phyloP scores from a whole-genome alignment of 2,329 filamentous ascomycete genomes.

The Aspergillus hortae region DNA sequence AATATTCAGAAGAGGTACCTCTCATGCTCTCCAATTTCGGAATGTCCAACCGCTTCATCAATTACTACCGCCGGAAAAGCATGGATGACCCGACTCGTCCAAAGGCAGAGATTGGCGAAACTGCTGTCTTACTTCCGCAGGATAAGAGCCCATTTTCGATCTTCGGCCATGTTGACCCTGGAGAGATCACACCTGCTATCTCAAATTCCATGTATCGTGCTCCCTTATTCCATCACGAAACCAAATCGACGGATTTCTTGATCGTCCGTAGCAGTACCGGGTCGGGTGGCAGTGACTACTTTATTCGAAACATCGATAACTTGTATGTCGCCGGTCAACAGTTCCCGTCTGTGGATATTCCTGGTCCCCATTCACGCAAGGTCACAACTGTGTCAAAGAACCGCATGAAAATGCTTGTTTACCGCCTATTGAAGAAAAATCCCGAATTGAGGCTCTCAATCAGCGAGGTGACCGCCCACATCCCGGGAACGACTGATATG shows the following conservation, averaged over 20 bases:
- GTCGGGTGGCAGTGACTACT: conserved; percentile 73
- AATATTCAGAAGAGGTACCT: conserved; percentile 93
- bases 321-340: conserved; percentile 89
- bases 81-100: conserved; percentile 71
- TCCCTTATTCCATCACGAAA: conserved; percentile 82
- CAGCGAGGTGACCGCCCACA: conserved; percentile 84
- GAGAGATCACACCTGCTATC: conserved; percentile 83
- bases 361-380: conserved; percentile 87
- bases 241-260: conserved; percentile 78
- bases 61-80: conserved; percentile 89
- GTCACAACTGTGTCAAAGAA: conserved; percentile 98
- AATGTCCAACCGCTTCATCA: conserved; percentile 94
- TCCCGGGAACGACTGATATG: conserved; percentile 88
- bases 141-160: conserved; percentile 95
- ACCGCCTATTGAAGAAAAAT: conserved; percentile 78
- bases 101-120: conserved; percentile 82
- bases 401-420: conserved; percentile 92
- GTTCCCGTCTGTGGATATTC: conserved; percentile 87
- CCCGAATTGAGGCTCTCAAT: conserved; percentile 66
- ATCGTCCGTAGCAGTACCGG: conserved; percentile 79
- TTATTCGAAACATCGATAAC: conserved; percentile 84
- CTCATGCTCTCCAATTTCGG: conserved; percentile 92
- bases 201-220: conserved; percentile 96
- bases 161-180: conserved; percentile 88
- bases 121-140: conserved; percentile 80